A percentile compares a stretch with the other conserved stretches of the same genome.
Conservation (phyloP, 768 basidiomycete genomes). For the Hypholoma fasciculare region DNA sequence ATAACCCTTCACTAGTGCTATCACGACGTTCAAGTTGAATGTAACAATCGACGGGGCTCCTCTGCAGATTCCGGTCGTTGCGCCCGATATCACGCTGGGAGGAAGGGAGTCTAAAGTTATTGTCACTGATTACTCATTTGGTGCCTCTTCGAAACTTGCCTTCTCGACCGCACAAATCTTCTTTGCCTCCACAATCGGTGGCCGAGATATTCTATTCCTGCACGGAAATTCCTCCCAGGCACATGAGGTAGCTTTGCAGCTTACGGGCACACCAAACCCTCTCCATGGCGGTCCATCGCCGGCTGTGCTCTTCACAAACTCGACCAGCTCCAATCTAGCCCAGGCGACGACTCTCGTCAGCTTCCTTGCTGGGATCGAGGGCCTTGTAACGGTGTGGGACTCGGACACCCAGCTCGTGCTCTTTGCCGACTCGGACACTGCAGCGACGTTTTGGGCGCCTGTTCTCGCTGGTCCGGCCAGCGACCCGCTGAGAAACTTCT, state of each 20-base stretch:
- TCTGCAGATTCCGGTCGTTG: slow-evolving; percentile 57
- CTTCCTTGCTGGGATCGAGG: slow-evolving; percentile 56
- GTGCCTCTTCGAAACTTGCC: slow-evolving; percentile 48
- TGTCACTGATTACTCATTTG: slow-evolving; percentile 73
- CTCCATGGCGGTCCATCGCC: slow-evolving; percentile 25
- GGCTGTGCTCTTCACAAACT: slow-evolving; percentile 29
- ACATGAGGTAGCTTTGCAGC: slow-evolving; percentile 50
- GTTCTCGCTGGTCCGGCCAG: slow-evolving; percentile 43
- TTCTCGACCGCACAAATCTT: slow-evolving; percentile 79
- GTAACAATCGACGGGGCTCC: slow-evolving; percentile 52
- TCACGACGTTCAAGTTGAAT: slow-evolving; percentile 57
- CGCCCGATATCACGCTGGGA: slow-evolving; percentile 52
- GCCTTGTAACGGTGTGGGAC: slow-evolving; percentile 65
- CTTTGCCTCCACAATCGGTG: slow-evolving; percentile 62
- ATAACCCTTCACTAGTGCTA: slow-evolving; percentile 31
- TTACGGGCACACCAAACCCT: slow-evolving; percentile 48
- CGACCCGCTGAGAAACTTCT: slow-evolving; percentile 57
- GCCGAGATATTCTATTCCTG: slow-evolving; percentile 62
- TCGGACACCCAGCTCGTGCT: slow-evolving; percentile 67
- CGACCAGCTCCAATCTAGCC: slow-evolving; percentile 6
- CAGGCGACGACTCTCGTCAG: slow-evolving; percentile 43
- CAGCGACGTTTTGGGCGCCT: slow-evolving; percentile 78
- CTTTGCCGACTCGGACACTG: slow-evolving; percentile 64
- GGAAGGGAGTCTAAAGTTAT: slow-evolving; percentile 78
- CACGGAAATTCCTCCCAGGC: slow-evolving; percentile 56